Evolutionary conservation across 805 yeast species (phyloP).

Genomic region (Wickerhamomyces kurtzmanii): DNA sequence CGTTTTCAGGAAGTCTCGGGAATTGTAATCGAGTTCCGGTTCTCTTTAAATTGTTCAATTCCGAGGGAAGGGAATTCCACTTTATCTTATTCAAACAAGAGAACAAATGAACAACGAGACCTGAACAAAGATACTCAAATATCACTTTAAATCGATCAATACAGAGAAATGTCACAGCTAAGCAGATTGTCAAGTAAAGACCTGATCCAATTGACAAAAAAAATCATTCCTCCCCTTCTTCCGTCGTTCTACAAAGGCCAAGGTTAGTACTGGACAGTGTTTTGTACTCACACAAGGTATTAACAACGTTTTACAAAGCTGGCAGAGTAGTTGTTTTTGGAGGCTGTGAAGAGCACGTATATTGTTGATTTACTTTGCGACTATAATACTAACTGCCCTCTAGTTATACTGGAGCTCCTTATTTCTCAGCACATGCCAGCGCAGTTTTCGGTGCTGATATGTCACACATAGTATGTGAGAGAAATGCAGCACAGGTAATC

Average conservation of each 20-base stretch:
- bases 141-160: too few species aligned
- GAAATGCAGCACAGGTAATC: conserved; percentile 67
- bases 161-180: too few species aligned
- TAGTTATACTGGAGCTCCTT: conserved; percentile 92
- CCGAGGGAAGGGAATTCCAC: too few species aligned
- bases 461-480: conserved; percentile 83
- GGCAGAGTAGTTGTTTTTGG: conserved; percentile 86
- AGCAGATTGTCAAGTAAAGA: conserved; percentile 24
- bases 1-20: too few species aligned
- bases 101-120: conserved; percentile 1
- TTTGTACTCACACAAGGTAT: not conserved
- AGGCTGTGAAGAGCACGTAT: conserved; percentile 71
- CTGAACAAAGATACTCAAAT: conserved; percentile 3
- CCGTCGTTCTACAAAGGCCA: conserved; percentile 83
- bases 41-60: too few species aligned
- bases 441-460: conserved; percentile 82
- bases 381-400: conserved; percentile 3
- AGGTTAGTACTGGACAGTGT: conserved; percentile 18
- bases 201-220: conserved; percentile 36
- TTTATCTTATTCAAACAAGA: too few species aligned
- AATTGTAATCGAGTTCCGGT: too few species aligned
- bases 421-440: conserved; percentile 77
- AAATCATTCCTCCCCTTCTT: conserved; percentile 66
- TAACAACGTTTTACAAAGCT: conserved; percentile 19
- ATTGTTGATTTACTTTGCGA: not conserved